Evolutionary conservation across 345 rosid genomes (phyloP).

Genomic region (Clarkia xantiana): DNA sequence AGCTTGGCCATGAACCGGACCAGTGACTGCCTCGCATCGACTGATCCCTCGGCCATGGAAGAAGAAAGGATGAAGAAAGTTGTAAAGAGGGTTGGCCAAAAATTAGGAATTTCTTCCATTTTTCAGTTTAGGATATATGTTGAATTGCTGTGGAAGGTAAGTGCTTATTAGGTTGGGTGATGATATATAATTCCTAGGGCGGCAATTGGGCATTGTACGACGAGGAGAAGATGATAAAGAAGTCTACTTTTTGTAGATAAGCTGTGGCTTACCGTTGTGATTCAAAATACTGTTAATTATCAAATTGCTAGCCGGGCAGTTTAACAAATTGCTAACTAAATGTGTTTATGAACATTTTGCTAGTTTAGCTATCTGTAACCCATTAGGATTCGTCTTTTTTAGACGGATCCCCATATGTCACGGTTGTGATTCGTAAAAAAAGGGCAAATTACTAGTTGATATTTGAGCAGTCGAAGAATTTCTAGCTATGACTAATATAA

Average conservation of each 20-base stretch:
- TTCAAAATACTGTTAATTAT: background rate
- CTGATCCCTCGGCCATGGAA: background rate
- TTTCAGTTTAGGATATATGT: background rate
- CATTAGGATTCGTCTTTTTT: too few relatives aligned
- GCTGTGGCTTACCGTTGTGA: background rate
- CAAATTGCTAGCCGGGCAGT: background rate
- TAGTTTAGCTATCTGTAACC: too few relatives aligned
- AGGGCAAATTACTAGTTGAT: too few relatives aligned
- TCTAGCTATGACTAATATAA: too few relatives aligned
- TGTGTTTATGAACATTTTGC: too few relatives aligned
- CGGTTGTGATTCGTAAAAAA: too few relatives aligned
- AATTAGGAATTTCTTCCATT: background rate
- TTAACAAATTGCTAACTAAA: too few relatives aligned
- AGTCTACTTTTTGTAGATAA: background rate
- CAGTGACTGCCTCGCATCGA: conserved; percentile 4
- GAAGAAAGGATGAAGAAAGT: conserved; percentile 2
- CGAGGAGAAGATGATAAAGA: background rate
- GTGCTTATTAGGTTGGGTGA: background rate
- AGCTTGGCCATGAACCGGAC: conserved; percentile 10
- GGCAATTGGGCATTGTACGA: background rate
- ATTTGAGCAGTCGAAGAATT: too few relatives aligned
- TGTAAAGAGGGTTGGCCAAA: conserved; percentile 5
- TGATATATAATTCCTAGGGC: background rate
- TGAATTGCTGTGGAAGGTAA: background rate
- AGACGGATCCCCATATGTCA: too few relatives aligned